phyloP scores from a whole-genome alignment of 768 basidiomycete genomes.

The Psilocybe azurescens region DNA sequence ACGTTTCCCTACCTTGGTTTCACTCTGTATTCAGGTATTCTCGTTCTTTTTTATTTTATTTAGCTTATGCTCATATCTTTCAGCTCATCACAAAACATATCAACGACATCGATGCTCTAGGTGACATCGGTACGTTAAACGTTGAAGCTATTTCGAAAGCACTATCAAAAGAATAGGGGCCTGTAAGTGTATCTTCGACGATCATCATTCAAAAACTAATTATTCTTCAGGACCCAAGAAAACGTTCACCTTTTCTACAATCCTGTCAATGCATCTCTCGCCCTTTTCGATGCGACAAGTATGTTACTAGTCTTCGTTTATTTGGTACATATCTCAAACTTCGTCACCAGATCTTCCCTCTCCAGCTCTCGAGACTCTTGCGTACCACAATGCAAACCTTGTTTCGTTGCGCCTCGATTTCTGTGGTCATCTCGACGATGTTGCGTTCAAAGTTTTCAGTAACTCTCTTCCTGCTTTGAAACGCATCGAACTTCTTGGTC shows the following conservation, averaged over 20 bases:
- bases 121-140: conserved; percentile 86
- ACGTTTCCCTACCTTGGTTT: conserved; percentile 72
- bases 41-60: not conserved
- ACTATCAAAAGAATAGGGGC: conserved; percentile 75
- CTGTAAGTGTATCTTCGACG: conserved; percentile 59
- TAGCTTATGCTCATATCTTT: not conserved
- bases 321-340: not conserved
- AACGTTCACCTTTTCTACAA: conserved; percentile 90
- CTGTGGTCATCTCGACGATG: conserved; percentile 82
- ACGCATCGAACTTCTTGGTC: conserved; percentile 83
- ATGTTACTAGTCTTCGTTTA: conserved; percentile 30
- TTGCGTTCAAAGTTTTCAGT: conserved; percentile 62
- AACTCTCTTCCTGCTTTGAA: conserved; percentile 67
- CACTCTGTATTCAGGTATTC: conserved; percentile 78
- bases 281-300: conserved; percentile 92
- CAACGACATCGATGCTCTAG: conserved; percentile 86
- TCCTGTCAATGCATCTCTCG: conserved; percentile 65
- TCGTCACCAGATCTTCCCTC: conserved; percentile 63
- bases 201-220: conserved; percentile 8
- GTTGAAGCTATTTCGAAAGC: conserved; percentile 85
- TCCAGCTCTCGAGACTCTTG: conserved; percentile 70
- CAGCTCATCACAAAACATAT: conserved; percentile 88
- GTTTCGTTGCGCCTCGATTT: conserved; percentile 79
- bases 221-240: conserved; percentile 62
- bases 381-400: conserved; percentile 84